Evolutionary conservation across 1,139 yeast genomes (phyloP), one percentile per base, ranked within the genome.

Genomic region (Kodamaea derodonti): DNA sequence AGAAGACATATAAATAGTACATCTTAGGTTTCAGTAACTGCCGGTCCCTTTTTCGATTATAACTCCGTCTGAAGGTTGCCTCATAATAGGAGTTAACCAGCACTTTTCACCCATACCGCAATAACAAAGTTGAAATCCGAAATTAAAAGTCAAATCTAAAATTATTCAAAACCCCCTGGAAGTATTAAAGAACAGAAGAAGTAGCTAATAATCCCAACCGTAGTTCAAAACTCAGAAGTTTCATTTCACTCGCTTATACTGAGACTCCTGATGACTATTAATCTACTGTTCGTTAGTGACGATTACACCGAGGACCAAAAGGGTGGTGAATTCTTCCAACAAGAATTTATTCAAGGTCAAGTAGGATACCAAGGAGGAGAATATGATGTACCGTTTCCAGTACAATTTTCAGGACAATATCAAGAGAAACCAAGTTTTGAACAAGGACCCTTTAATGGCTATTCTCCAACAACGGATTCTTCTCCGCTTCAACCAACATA

Each of bases 401-500:
- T 18, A 7, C 22, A 18, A 7, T 9, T 18, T 18, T 9, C 22
- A 18, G 22, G 22, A 7, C 22, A 18, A 18, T 18, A 18, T 18
- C 22, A 18, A 18, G 22, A 18, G 6, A 18, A 18, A 18, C 22
- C 22, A 18, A 18, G 9, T 9, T 18, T 18, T 18, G 22, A 18
- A 18, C 22, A 18, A 7, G 22, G 9, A 7, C 9, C 35, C 12
- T 27, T 27, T 12, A 3, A 27, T 23, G 24, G 26, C 15, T 32
- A 32, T 27, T 32, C 39, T 13, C 36, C 39, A 4, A 28, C 35
- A 14, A 25, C 26, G 11, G 37, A 31, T 24, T 32, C 35, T 24
- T 35, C 37, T 26, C 40, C 40, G 13, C 24, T 34, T 22, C 40
- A 37, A 24, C 26, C 30, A 9, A 27, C 38, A 4, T 34, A 29